Conservation (phyloP, 768 basidiomycete species). For the Mrakia gelida region DNA sequence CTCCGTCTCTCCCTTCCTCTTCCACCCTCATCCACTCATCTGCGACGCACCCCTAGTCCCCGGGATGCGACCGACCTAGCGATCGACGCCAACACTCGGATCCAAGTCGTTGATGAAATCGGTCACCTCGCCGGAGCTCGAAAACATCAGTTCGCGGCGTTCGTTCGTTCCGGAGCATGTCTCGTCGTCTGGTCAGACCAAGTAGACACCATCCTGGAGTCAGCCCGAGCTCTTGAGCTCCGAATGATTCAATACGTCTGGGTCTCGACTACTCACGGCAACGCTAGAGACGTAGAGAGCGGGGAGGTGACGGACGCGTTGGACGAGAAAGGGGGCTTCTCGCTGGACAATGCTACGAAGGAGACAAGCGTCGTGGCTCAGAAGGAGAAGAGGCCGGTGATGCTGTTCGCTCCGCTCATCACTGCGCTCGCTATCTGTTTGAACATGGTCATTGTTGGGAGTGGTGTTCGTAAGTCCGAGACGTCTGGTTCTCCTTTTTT, state of each 20-base stretch:
- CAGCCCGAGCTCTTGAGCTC: constrained; percentile 54
- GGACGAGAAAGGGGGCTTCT: too few species aligned
- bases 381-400: constrained; percentile 36
- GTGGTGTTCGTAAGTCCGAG: constrained; percentile 44
- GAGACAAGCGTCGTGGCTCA: not conserved
- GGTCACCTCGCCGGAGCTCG: constrained; percentile 68
- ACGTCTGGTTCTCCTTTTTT: constrained; percentile 46
- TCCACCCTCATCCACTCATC: not conserved
- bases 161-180: constrained; percentile 78
- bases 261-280: constrained; percentile 44
- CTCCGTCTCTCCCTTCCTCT: not conserved
- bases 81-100: constrained; percentile 73
- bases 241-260: constrained; percentile 78
- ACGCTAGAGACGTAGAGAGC: not conserved
- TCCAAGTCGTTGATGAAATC: constrained; percentile 78
- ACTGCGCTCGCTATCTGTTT: constrained; percentile 40
- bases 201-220: constrained; percentile 66
- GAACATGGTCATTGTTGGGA: constrained; percentile 36
- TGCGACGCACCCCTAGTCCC: not conserved
- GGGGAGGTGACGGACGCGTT: not conserved
- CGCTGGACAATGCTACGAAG: too few species aligned
- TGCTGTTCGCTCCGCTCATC: constrained; percentile 40
- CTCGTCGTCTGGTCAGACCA: constrained; percentile 83
- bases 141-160: constrained; percentile 86
- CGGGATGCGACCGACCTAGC: constrained; percentile 37